Conservation (phyloP, 225 moss, liverwort and hornwort species). For the Sphagnum contortum region DNA sequence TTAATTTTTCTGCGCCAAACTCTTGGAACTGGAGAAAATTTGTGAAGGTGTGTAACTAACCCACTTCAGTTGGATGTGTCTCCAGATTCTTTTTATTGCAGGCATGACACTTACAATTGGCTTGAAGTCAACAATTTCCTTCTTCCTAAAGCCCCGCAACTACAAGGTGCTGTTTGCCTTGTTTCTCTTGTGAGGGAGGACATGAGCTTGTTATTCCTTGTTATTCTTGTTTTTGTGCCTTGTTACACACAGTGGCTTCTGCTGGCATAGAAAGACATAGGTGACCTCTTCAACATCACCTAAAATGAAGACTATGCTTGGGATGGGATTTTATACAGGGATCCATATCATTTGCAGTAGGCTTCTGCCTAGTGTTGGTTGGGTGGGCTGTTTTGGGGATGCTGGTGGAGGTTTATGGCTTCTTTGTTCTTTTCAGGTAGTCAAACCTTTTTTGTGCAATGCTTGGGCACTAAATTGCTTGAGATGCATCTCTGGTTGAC, state of each 20-base stretch:
- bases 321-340: conserved; percentile 42
- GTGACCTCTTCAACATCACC: neutral
- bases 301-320: neutral
- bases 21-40: too few species aligned
- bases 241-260: too few species aligned
- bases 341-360: conserved; percentile 80
- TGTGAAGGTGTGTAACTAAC: too few species aligned
- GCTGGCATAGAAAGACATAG: too few species aligned
- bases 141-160: conserved; percentile 95
- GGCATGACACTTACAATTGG: conserved; percentile 93
- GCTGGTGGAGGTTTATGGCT: conserved; percentile 87
- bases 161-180: conserved; percentile 49
- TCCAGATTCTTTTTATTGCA: conserved; percentile 85
- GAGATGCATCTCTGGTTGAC: neutral
- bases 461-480: neutral
- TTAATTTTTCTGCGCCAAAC: too few species aligned
- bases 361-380: conserved; percentile 71
- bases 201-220: neutral
- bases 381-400: conserved; percentile 95
- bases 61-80: neutral
- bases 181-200: neutral
- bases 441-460: too few species aligned
- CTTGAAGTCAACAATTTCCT: conserved; percentile 78
- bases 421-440: conserved; percentile 87
- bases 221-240: neutral